Percentiles rank a stretch among this genome's conserved stretches.
phyloP scores from a whole-genome alignment of 208 protist genomes.

The Naegleria fowleri region DNA sequence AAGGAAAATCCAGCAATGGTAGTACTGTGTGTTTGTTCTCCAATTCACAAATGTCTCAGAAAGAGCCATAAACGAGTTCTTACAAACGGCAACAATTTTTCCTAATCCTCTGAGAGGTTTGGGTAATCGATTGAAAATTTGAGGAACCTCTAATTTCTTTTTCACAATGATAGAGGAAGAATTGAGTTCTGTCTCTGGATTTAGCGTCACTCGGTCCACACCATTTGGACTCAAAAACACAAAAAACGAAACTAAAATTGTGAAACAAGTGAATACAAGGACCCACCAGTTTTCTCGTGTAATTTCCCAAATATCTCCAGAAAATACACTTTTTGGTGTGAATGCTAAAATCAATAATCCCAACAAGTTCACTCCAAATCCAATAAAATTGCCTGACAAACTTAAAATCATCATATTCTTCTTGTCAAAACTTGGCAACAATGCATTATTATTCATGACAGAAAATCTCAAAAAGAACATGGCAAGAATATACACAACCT shows the following conservation, averaged over 20 bases:
- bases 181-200: neutral
- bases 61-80: neutral
- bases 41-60: neutral
- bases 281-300: neutral
- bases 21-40: neutral
- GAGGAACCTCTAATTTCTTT: neutral
- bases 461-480: slow-evolving; percentile 15
- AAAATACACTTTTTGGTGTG: neutral
- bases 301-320: neutral
- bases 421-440: neutral
- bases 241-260: neutral
- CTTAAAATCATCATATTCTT: neutral
- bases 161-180: neutral
- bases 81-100: neutral
- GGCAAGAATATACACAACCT: neutral
- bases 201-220: neutral
- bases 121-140: neutral
- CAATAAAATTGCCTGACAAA: neutral
- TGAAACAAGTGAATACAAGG: neutral
- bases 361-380: neutral
- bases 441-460: slow-evolving; percentile 9
- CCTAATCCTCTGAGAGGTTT: neutral
- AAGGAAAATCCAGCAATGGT: neutral
- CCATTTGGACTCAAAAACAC: neutral
- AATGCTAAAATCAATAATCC: neutral